These are phyloP conservation scores for Exobasidium cylindrosporum DNA, from an alignment of 1,284 basidiomycete genomes.

Conservation along the genomic window DNA sequence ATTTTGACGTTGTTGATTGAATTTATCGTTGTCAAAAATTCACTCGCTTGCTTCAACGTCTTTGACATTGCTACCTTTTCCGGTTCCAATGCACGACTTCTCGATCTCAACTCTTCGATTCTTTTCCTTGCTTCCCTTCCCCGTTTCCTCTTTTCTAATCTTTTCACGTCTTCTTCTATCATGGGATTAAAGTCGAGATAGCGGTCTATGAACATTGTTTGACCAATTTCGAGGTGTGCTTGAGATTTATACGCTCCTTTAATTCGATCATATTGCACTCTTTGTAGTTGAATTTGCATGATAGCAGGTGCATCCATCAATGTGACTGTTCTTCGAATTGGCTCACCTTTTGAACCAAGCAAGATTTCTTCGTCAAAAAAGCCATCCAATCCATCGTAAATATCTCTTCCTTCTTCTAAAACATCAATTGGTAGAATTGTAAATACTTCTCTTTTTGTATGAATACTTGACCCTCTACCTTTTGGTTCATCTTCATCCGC, in stretches of 20 bases:
- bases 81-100: constrained; percentile 20
- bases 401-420: constrained; percentile 73
- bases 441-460: constrained; percentile 85
- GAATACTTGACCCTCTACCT: constrained; percentile 56
- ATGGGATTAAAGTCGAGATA: constrained; percentile 71
- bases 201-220: constrained; percentile 84
- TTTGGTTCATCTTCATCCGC: constrained; percentile 15
- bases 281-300: constrained; percentile 89
- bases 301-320: constrained; percentile 83
- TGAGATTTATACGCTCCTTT: constrained; percentile 90
- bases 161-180: constrained; percentile 59
- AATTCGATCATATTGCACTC: constrained; percentile 93
- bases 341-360: constrained; percentile 75
- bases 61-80: constrained; percentile 21
- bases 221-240: constrained; percentile 84
- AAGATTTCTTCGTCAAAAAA: constrained; percentile 83
- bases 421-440: constrained; percentile 93
- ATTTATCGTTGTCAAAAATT: constrained; percentile 23
- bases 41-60: constrained; percentile 25
- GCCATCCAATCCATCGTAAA: constrained; percentile 88
- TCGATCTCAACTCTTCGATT: constrained; percentile 16
- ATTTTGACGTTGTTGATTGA: constrained; percentile 10
- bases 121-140: constrained; percentile 31
- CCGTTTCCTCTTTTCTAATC: constrained; percentile 66
- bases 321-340: constrained; percentile 81